Conservation (phyloP, 371 early-diverging fungal genomes). For the Thermomucor indicae-seudaticae region DNA sequence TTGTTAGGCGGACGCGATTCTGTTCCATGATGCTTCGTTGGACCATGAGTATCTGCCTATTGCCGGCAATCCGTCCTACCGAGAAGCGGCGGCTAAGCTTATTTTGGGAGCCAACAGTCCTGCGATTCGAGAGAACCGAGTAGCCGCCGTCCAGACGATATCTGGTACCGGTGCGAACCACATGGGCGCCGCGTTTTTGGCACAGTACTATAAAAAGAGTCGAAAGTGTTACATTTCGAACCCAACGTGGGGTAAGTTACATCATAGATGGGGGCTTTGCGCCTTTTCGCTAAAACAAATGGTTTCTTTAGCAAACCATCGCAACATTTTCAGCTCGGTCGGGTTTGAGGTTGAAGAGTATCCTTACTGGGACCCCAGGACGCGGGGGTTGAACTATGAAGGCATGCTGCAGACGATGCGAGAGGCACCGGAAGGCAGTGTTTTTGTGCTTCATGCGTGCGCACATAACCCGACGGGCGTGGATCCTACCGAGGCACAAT, state of each 20-base stretch:
- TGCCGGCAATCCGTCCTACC: conserved; percentile 75
- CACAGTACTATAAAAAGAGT: conserved; percentile 63
- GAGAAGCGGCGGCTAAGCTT: conserved; percentile 71
- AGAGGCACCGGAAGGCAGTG: conserved; percentile 72
- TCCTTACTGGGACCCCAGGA: conserved; percentile 82
- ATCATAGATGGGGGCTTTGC: background rate
- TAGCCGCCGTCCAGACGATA: conserved; percentile 81
- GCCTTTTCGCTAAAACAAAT: background rate
- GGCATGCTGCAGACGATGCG: conserved; percentile 68
- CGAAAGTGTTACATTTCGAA: conserved; percentile 80
- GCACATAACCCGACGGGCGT: conserved; percentile 91
- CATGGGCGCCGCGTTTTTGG: conserved; percentile 81
- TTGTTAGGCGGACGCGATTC: conserved; percentile 72
- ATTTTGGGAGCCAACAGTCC: conserved; percentile 81
- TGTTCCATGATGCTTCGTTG: conserved; percentile 62
- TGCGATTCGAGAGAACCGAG: conserved; percentile 73
- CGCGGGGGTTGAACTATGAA: conserved; percentile 75
- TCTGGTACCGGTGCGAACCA: conserved; percentile 96
- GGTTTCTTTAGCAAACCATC: conserved; percentile 75
- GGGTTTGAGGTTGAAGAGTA: conserved; percentile 83
- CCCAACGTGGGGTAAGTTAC: conserved; percentile 90
- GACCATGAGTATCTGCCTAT: conserved; percentile 96
- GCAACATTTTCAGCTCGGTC: conserved; percentile 78
- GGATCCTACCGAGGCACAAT: conserved; percentile 90
- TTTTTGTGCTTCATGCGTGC: conserved; percentile 52